phyloP scores from a whole-genome alignment of 805 yeast species.

The Spathaspora passalidarum region DNA sequence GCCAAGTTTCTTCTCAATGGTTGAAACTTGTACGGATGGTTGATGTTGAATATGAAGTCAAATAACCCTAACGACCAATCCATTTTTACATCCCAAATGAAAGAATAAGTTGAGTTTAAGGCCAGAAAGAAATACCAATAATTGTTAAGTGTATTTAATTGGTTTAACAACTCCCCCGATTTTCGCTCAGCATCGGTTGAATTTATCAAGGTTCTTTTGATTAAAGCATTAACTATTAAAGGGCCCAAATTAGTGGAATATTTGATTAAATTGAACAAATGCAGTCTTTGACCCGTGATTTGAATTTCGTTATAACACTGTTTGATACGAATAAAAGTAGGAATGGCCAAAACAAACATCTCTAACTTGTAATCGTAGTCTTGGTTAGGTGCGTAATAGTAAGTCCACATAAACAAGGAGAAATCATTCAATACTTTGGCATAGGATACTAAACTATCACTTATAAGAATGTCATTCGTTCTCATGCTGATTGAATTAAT shows the following conservation, averaged over 20 bases:
- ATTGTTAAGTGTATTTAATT: slow-evolving; percentile 21
- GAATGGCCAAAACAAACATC: slow-evolving; percentile 42
- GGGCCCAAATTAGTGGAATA: slow-evolving; percentile 60
- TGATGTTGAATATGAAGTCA: slow-evolving; percentile 22
- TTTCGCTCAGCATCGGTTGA: slow-evolving; percentile 12
- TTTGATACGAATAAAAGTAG: slow-evolving; percentile 70
- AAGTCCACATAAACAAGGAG: slow-evolving; percentile 49
- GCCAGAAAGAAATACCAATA: slow-evolving; percentile 47
- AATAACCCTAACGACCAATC: slow-evolving; percentile 82
- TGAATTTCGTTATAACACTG: slow-evolving; percentile 78
- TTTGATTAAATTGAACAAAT: slow-evolving; percentile 70
- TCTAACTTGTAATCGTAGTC: slow-evolving; percentile 30
- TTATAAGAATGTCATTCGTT: slow-evolving; percentile 74
- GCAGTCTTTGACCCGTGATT: slow-evolving; percentile 48
- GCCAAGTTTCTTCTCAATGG: slow-evolving; percentile 19
- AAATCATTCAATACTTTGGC: slow-evolving; percentile 74
- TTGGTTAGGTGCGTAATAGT: slow-evolving; percentile 30
- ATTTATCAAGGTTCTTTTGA: slow-evolving; percentile 16
- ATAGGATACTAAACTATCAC: slow-evolving; percentile 85
- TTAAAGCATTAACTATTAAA: slow-evolving; percentile 23
- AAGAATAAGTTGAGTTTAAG: slow-evolving; percentile 72
- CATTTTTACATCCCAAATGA: slow-evolving; percentile 83
- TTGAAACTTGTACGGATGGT: slow-evolving; percentile 10
- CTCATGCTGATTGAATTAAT: slow-evolving; percentile 56
- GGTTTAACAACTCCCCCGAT: slow-evolving; percentile 11